Base-by-base conservation (phyloP, 495 filamentous ascomycete genomes). In the Schizothecium vesticola region DNA sequence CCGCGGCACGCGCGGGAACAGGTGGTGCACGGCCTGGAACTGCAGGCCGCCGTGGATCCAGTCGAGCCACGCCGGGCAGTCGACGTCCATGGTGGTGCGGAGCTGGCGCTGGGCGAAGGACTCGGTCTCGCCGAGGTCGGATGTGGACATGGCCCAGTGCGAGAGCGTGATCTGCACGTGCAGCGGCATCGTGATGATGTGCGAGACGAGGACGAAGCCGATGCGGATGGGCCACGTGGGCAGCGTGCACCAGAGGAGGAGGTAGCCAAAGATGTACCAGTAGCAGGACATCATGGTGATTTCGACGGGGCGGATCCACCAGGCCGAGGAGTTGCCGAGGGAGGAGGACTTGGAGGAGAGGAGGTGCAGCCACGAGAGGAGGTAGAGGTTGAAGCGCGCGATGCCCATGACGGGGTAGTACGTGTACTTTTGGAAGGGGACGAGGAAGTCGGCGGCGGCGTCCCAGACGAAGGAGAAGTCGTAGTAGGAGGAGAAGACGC, bases 101-200 rank as follows among this genome's bases (percentile, higher is more conserved):
- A 84, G 74, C 69, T 82, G 80, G 71, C 77, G 79, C 72, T 84
- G 81, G 13, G 82, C 74, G 71, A 85, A 85, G 13, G 79, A 82
- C 64, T 85, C 82, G 36, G 60, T 64, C 24, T 80, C 79, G 56
- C 82, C 81, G 4, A 84, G 78, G 57, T 84, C 81, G 3, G 80
- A 72, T 1, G 80, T 82, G n/a, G 79, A 78, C 79, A 82, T 85
- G 65, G 75, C 80, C 79, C 80, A 84, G 71, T 85, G 83, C 1
- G 81, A 83, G n/a, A 85, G 76, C 0, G 82, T 85, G 72, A 85
- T 83, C 68, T 83, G 82, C 16, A 85, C 77, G 70, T 85, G 82
- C 23, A 85, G 75, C 9, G 81, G 79, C 79, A 83, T 80, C 64
- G 82, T 83, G 70, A 78, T 65, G 61, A 82, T 73, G 73, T 84